These are phyloP conservation scores for Kandelia obovata DNA, from an alignment of 345 rosid genomes.

Conservation along the genomic window DNA sequence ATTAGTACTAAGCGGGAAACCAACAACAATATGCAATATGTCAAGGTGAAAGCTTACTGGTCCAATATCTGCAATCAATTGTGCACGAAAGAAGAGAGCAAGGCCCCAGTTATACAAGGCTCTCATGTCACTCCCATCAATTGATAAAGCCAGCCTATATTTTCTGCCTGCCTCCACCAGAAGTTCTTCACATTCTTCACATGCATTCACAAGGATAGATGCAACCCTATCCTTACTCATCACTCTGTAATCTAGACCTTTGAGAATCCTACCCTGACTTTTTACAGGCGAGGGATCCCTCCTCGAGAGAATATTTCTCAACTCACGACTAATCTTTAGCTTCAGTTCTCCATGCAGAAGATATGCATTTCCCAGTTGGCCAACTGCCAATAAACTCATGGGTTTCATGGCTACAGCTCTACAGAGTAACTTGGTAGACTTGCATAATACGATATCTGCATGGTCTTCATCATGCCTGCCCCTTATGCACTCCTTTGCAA, in stretches of 20 bases:
- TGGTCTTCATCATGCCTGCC: constrained; percentile 36
- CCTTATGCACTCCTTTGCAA: constrained; percentile 43
- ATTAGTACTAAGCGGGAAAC: too few relatives aligned
- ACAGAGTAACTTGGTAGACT: constrained; percentile 48
- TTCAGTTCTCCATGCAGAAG: constrained; percentile 75
- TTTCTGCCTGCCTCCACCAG: constrained; percentile 66
- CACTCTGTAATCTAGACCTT: constrained; percentile 20
- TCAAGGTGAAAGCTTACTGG: constrained; percentile 42
- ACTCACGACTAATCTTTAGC: constrained; percentile 50
- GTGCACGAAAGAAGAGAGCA: constrained; percentile 70
- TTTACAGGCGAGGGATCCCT: constrained; percentile 27
- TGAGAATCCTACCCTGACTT: constrained; percentile 26
- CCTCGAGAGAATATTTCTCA: constrained; percentile 47
- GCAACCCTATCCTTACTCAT: constrained; percentile 38
- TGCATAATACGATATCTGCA: constrained; percentile 42
- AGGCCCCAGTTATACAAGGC: constrained; percentile 77
- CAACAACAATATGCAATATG: not conserved
- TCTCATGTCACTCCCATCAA: constrained; percentile 59
- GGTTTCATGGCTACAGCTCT: constrained; percentile 57
- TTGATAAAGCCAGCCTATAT: constrained; percentile 54
- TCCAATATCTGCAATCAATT: constrained; percentile 70
- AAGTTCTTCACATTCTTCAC: constrained; percentile 71
- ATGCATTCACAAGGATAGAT: constrained; percentile 42
- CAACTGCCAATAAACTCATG: constrained; percentile 64
- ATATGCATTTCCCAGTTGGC: constrained; percentile 65